A percentile compares a stretch with the other conserved stretches of the same genome.
phyloP scores from a whole-genome alignment of 495 filamentous ascomycete species.

The Chaetomium fimeti region DNA sequence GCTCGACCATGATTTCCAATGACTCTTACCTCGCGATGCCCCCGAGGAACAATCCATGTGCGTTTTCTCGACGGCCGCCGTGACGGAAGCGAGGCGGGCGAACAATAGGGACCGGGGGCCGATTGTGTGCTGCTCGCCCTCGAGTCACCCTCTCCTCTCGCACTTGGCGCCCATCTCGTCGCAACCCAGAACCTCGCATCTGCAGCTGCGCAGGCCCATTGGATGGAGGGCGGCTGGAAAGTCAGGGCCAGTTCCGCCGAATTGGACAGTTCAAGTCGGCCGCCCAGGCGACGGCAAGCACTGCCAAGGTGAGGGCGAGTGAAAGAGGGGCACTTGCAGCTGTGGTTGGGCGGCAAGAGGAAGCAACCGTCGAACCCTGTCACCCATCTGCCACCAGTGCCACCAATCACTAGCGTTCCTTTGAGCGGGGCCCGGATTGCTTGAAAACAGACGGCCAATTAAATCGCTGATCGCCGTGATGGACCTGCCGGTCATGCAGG shows the following conservation, averaged over 20 bases:
- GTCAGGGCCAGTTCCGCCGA: slow-evolving; percentile 32
- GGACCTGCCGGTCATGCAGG: slow-evolving; percentile 38
- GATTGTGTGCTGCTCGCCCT: neutral
- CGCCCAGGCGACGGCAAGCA: slow-evolving; percentile 20
- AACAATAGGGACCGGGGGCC: neutral
- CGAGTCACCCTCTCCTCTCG: neutral
- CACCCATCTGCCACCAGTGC: slow-evolving; percentile 28
- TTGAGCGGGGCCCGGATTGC: neutral
- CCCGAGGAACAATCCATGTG: neutral
- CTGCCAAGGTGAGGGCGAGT: slow-evolving; percentile 15
- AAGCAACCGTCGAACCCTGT: slow-evolving; percentile 22
- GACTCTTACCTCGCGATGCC: neutral
- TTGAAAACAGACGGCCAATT: slow-evolving; percentile 36
- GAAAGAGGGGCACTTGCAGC: slow-evolving; percentile 21
- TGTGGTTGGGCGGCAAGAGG: slow-evolving; percentile 38
- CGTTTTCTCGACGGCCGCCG: slow-evolving; percentile 8
- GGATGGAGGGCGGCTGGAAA: slow-evolving; percentile 28
- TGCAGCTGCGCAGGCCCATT: slow-evolving; percentile 34
- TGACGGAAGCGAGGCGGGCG: neutral
- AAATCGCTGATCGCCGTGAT: slow-evolving; percentile 32
- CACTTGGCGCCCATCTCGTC: slow-evolving; percentile 35
- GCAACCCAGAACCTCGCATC: slow-evolving; percentile 31
- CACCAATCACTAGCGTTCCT: slow-evolving; percentile 26
- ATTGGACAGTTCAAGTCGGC: slow-evolving; percentile 28
- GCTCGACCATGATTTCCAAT: neutral